These are phyloP conservation scores for Panicum virgatum DNA, from an alignment of 202 grass and related monocot species.

Conservation along the genomic window DNA sequence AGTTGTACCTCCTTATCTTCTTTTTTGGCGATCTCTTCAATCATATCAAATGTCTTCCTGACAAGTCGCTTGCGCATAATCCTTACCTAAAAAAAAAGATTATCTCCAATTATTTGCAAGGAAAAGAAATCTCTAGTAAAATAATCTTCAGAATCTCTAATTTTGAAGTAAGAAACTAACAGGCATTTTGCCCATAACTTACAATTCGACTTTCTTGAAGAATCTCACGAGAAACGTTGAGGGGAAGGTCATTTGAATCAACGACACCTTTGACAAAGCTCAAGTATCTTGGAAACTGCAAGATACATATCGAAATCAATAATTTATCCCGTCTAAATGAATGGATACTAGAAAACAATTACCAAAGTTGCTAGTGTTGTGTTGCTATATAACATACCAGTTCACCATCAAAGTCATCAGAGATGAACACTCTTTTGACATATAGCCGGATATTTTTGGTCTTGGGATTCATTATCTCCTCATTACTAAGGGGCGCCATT, in stretches of 20 bases:
- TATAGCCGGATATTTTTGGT: conserved; percentile 83
- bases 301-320: conserved; percentile 26
- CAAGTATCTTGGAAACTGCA: conserved; percentile 86
- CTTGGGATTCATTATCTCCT: conserved; percentile 79
- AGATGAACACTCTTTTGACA: conserved; percentile 84
- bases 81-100: conserved; percentile 51
- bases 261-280: conserved; percentile 89
- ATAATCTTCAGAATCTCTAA: not conserved
- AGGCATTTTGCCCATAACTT: conserved; percentile 31
- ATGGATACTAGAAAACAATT: not conserved
- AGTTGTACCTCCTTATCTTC: conserved; percentile 70
- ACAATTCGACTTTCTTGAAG: conserved; percentile 94
- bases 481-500: conserved; percentile 77
- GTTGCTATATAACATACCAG: conserved; percentile 44
- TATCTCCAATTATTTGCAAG: not conserved
- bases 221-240: conserved; percentile 88
- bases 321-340: not conserved
- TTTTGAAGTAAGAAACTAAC: not conserved
- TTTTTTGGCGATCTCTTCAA: conserved; percentile 61
- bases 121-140: not conserved
- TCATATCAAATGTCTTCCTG: conserved; percentile 86
- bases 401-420: conserved; percentile 87
- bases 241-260: conserved; percentile 83
- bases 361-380: not conserved
- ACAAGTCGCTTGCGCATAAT: conserved; percentile 88